Base-by-base conservation (phyloP, 495 filamentous ascomycete genomes). In the Astrocystis sublimbata region DNA sequence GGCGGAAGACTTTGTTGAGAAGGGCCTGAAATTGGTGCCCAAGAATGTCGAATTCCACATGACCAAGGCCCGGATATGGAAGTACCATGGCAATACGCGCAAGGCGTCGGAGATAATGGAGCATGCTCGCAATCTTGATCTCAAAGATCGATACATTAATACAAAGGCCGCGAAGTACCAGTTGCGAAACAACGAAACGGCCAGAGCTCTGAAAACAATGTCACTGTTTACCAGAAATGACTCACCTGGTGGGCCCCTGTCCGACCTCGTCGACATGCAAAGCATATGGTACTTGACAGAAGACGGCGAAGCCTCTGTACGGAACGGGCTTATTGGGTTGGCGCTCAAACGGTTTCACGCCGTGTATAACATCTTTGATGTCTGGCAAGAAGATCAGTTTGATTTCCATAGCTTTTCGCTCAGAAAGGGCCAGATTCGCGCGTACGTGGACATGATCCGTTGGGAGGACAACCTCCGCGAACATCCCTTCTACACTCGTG, bases 381-480 rank as follows among this genome's bases (percentile, higher is more conserved):
- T 89, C 41, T 99, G 94, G 94, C 88, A 96, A 65, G 94, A 99
- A 66, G 94, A 99, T 66, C 94, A 99, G 68, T 97, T 97, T 68
- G 94, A 99, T 71, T 99, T 99, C 81, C 94, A 99, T 78, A 90
- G 86, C 74, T 99, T 98, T 77, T 97, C 93, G 7, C 79, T 98
- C 6, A 83, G 93, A 9, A 98, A 98, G 75, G 94, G 96, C 6
- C 93, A 96, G 81, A 90, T 98, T 61, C 80, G 94, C 47, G 91
- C 96, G 0, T 99, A 99, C 69, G 80, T 98, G 19, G 92, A 97
- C 63, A 96, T 98, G 92, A 79, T 98, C 24, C 86, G 90, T 61
- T 99, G 94, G 94, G 93, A 98, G 68, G 93, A 99, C 66, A 82
- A 84, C 57, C 75, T 98, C 35, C 86, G 93, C 24, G 89, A 93